A percentile compares a stretch with the other conserved stretches of the same genome.
Evolutionary conservation across 176 grass and related monocot genomes (phyloP).

Genomic region (Rhipidocladum racemiflorum): DNA sequence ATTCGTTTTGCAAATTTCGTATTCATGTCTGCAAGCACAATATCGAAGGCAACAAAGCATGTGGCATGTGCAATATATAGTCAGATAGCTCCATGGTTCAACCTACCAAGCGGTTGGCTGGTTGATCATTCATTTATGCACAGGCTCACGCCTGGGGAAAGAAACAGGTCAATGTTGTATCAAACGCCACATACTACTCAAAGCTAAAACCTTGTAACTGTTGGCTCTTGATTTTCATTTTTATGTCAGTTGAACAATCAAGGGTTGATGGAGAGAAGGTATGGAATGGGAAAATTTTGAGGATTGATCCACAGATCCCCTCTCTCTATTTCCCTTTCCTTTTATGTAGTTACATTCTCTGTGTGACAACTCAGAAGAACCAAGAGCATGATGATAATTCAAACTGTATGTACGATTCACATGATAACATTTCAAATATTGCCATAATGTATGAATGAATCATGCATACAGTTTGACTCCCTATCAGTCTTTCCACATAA

Average conservation of each 20-base stretch:
- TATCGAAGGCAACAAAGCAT: neutral
- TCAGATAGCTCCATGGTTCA: neutral
- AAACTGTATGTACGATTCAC: neutral
- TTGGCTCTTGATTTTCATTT: conserved; percentile 5
- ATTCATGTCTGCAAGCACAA: conserved; percentile 17
- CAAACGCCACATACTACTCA: neutral
- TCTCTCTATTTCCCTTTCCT: too few species aligned
- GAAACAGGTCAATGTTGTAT: neutral
- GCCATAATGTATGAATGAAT: conserved; percentile 1
- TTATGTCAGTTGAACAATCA: neutral
- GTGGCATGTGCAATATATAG: conserved; percentile 4
- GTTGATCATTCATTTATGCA: conserved; percentile 12
- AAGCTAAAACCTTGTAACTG: conserved; percentile 6
- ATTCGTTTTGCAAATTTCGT: neutral
- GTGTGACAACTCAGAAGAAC: conserved; percentile 18
- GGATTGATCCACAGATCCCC: too few species aligned
- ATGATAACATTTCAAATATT: neutral
- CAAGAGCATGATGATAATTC: conserved; percentile 11
- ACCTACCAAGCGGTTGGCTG: conserved; percentile 19
- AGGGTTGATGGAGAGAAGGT: too few species aligned
- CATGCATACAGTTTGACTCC: neutral
- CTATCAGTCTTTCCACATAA: conserved; percentile 29
- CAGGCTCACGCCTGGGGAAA: neutral
- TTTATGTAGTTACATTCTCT: too few species aligned
- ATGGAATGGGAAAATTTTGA: too few species aligned